These are phyloP conservation scores for Phytophthora foliorum DNA, from an alignment of 352 stramenopile genomes.

Conservation along the genomic window DNA sequence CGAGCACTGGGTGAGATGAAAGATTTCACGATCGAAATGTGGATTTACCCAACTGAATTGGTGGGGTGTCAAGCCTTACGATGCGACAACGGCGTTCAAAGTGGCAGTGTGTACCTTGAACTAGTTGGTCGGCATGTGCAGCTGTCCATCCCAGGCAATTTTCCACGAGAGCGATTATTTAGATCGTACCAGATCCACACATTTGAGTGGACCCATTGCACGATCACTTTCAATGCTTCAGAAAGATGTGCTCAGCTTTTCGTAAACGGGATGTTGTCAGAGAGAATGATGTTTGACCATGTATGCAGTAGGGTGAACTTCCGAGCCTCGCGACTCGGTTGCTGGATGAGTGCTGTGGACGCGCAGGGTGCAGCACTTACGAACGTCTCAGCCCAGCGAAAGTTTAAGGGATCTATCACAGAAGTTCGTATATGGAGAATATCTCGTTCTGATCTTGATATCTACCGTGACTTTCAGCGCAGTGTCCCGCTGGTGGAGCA, in stretches of 20 bases:
- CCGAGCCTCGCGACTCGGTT: slow-evolving; percentile 67
- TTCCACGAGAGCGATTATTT: slow-evolving; percentile 79
- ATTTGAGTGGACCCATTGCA: slow-evolving; percentile 78
- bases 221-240: slow-evolving; percentile 58
- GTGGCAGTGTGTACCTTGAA: slow-evolving; percentile 78
- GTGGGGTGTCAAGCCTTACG: slow-evolving; percentile 70
- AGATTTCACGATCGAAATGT: slow-evolving; percentile 86
- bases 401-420: slow-evolving; percentile 79
- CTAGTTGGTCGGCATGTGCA: slow-evolving; percentile 76
- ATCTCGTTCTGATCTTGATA: slow-evolving; percentile 47
- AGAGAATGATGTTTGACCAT: slow-evolving; percentile 52
- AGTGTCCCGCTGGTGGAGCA: slow-evolving; percentile 55
- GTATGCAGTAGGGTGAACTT: slow-evolving; percentile 61
- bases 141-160: slow-evolving; percentile 77
- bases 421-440: slow-evolving; percentile 82
- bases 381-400: slow-evolving; percentile 53
- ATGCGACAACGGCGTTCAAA: slow-evolving; percentile 79
- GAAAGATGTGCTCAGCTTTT: slow-evolving; percentile 45
- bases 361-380: slow-evolving; percentile 44
- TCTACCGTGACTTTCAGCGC: slow-evolving; percentile 72
- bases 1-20: slow-evolving; percentile 65
- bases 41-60: slow-evolving; percentile 78
- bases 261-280: slow-evolving; percentile 61
- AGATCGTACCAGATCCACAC: slow-evolving; percentile 55
- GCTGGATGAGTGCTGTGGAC: slow-evolving; percentile 71